These are phyloP conservation scores for Parathielavia appendiculata DNA, from an alignment of 495 filamentous ascomycete genomes.

Conservation along the genomic window DNA sequence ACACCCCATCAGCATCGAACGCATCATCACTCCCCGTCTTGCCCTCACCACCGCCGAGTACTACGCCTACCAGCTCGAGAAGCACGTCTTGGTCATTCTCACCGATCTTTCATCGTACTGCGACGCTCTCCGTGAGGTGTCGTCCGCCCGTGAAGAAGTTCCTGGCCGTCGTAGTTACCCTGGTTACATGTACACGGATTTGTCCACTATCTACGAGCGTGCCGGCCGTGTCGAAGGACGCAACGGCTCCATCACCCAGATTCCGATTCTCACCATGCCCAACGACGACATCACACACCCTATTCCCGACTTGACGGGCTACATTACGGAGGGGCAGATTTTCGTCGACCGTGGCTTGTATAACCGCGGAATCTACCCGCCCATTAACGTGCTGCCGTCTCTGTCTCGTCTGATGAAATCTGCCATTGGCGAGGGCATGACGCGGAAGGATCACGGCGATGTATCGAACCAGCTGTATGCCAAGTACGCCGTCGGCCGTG, in stretches of 20 bases:
- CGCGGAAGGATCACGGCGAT: slow-evolving; percentile 92
- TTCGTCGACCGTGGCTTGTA: slow-evolving; percentile 91
- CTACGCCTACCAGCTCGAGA: slow-evolving; percentile 99
- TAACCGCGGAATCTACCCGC: slow-evolving; percentile 97
- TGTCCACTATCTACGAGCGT: slow-evolving; percentile 99
- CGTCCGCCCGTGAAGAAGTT: slow-evolving; percentile 97
- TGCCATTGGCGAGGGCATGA: slow-evolving; percentile 94
- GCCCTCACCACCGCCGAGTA: slow-evolving; percentile 98
- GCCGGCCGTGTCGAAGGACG: slow-evolving; percentile 96
- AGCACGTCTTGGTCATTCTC: slow-evolving; percentile 97
- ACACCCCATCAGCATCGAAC: slow-evolving; percentile 70
- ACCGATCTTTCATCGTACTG: slow-evolving; percentile 98
- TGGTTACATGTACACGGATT: slow-evolving; percentile 99
- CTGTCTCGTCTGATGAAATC: slow-evolving; percentile 99
- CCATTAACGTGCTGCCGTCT: slow-evolving; percentile 98
- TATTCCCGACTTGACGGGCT: slow-evolving; percentile 96
- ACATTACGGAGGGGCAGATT: slow-evolving; percentile 98
- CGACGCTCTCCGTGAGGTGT: slow-evolving; percentile 97
- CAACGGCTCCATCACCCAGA: slow-evolving; percentile 98
- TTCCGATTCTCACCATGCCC: slow-evolving; percentile 98
- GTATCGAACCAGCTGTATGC: slow-evolving; percentile 99
- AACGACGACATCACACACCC: slow-evolving; percentile 99
- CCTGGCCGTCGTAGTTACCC: slow-evolving; percentile 99
- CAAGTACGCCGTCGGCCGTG: slow-evolving; percentile 98
- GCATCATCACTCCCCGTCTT: slow-evolving; percentile 98